Evolutionary conservation across 2,329 filamentous ascomycete genomes (phyloP), one percentile per base, ranked within the genome.

Genomic region (Botrytis byssoidea): DNA sequence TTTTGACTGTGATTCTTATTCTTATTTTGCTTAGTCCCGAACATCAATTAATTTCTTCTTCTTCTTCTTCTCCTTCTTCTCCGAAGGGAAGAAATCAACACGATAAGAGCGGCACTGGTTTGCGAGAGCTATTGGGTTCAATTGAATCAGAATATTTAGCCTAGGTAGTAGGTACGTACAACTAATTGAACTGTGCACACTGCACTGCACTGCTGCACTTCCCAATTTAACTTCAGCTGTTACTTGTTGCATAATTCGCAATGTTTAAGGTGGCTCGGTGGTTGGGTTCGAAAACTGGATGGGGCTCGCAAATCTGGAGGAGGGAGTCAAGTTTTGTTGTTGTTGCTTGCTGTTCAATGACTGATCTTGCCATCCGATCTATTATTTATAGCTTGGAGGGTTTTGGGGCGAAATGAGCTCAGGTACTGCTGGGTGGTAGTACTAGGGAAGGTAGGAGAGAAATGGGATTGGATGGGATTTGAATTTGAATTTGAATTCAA

Each of bases 101-200:
- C 5, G 48, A 42, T 64, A 44, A 64, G 9, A 64, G 61, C 61
- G 40, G 61, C 40, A 44, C 61, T 42, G n/a, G 35, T n/a, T 42
- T n/a, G 37, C 18, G 35, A 42, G 12, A 40, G 60, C 35, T 40
- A 63, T 63, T 44, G 40, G 35, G 22, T 40, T 40, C 22, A 25
- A 40, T 61, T 61, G 59, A 61, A 61, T 61, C 59, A 40, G n/a
- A 61, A 61, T n/a, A 61, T 40, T 61, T 61, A 61, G 35, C 37
- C 59, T 40, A 63, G 22, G 60, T 63, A 42, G 35, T n/a, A 40
- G 22, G 60, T 63, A 63, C 60, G 35, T 63, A 40, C 60, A n/a
- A n/a, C 60, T 40, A 61, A 63, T 37, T 42, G 60, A 42, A 63
- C 37, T 63, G 60, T 63, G 60, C 60, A 57, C 51, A 55, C 48